Base-by-base conservation (phyloP, 75 land plant species). In the Pseudotsuga menziesii region DNA sequence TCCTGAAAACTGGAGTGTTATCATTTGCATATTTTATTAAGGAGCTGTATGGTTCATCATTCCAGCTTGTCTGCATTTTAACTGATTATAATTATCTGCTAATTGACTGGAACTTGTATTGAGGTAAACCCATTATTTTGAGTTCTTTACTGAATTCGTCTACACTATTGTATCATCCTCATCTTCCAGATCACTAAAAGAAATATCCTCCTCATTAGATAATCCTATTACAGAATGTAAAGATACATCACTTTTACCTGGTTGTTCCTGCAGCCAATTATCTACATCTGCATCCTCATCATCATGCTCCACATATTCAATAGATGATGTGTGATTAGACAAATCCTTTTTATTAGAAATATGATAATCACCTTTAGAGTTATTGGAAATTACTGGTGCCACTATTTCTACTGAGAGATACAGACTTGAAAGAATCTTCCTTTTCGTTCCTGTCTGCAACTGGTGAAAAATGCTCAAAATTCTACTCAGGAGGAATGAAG, bases 121-220 rank as follows among this genome's bases (percentile, higher is more conserved):
- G 13, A 69, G 23, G 23, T 41, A 23, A 69, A 39, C 0, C 35
- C 39, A 41, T 69, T 44, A 69, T n/a, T n/a, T 69, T 69, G 48
- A 9, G 14, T 41, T n/a, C n/a, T 9, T 36, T 7, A 41, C 17
- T 35, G 41, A 35, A 35, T 35, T 13, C 41, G 72, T 69, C 41
- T 20, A n/a, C 0, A 20, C 52, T 39, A 0, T 3, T 39, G 48
- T 44, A 75, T 88, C 90, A 56, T 91, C 92, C 1, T 93, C 98
- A 73, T 95, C 98, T 77, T 95, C 98, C 32, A 97, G 87, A 81
- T 97, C 99, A 80, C 99, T 97, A 82, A 97, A 97, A 4, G 99
- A 94, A 11, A 97, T 90, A 78, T 96, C 99, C 41, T 97, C 99
- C 41, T 91, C 94, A 74, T 85, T 85, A 26, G 59, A 92, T 16